These are phyloP conservation scores for Pueraria montana DNA, from an alignment of 306 rosid species.

Conservation along the genomic window DNA sequence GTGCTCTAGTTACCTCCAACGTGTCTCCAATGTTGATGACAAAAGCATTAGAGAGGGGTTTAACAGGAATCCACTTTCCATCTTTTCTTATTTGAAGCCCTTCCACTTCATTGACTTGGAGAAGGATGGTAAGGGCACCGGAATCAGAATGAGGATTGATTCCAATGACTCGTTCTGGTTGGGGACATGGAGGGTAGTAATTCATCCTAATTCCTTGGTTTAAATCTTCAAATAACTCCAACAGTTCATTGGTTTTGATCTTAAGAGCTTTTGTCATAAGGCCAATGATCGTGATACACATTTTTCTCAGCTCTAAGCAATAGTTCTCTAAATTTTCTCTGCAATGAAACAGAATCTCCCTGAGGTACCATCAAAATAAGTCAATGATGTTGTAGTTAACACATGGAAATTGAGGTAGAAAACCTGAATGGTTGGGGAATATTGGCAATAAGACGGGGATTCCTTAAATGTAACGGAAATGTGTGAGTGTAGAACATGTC, in stretches of 20 bases:
- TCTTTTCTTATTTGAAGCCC: slow-evolving; percentile 56
- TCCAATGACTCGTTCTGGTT: slow-evolving; percentile 49
- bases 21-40: slow-evolving; percentile 49
- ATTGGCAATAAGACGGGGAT: slow-evolving; percentile 24
- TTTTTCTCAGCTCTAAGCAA: slow-evolving; percentile 26
- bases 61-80: slow-evolving; percentile 42
- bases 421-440: slow-evolving; percentile 50
- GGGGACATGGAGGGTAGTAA: slow-evolving; percentile 51
- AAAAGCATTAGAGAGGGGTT: slow-evolving; percentile 49
- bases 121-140: slow-evolving; percentile 47
- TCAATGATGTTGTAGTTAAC: slow-evolving; percentile 1
- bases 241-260: slow-evolving; percentile 6
- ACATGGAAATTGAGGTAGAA: background rate
- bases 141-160: slow-evolving; percentile 50
- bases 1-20: slow-evolving; percentile 44
- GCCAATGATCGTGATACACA: slow-evolving; percentile 37
- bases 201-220: slow-evolving; percentile 48
- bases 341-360: slow-evolving; percentile 6
- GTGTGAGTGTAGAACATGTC: slow-evolving; percentile 42
- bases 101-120: slow-evolving; percentile 49
- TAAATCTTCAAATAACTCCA: slow-evolving; percentile 40
- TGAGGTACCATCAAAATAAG: background rate
- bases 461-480: slow-evolving; percentile 18
- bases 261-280: slow-evolving; percentile 43
- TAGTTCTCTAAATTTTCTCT: slow-evolving; percentile 46